Evolutionary conservation across 768 basidiomycete genomes (phyloP).

Genomic region (Arthromyces matolae): DNA sequence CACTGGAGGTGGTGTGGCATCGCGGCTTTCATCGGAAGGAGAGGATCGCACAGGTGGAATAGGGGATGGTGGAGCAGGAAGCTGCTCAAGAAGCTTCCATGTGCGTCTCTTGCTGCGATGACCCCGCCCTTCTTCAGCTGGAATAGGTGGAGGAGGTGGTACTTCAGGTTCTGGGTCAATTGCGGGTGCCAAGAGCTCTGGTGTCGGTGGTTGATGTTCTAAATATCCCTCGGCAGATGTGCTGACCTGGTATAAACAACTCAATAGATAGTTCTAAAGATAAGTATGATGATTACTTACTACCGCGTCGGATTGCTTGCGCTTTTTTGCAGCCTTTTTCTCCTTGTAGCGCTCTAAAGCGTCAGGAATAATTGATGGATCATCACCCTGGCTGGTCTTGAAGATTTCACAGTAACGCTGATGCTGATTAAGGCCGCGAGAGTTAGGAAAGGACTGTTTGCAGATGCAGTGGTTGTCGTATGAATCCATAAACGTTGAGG

Average conservation of each 20-base stretch:
- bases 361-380: background rate
- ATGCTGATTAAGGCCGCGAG: background rate
- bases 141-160: background rate
- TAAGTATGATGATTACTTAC: no score
- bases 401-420: background rate
- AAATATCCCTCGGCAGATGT: no score
- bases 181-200: background rate
- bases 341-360: background rate
- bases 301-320: background rate
- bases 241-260: background rate
- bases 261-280: no score
- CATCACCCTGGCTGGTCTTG: background rate
- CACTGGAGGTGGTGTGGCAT: constrained; percentile 3
- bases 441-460: background rate
- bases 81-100: constrained; percentile 18
- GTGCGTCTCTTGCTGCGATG: constrained; percentile 11
- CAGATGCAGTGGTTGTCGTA: background rate
- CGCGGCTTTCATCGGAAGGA: background rate
- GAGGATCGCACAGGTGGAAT: background rate
- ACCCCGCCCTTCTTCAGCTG: background rate
- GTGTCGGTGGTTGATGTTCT: no score
- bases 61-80: constrained; percentile 7
- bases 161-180: background rate
- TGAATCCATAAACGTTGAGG: background rate
- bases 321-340: background rate